Evolutionary conservation across 2,329 filamentous ascomycete species (phyloP).

Genomic region (Biscogniauxia marginata): DNA sequence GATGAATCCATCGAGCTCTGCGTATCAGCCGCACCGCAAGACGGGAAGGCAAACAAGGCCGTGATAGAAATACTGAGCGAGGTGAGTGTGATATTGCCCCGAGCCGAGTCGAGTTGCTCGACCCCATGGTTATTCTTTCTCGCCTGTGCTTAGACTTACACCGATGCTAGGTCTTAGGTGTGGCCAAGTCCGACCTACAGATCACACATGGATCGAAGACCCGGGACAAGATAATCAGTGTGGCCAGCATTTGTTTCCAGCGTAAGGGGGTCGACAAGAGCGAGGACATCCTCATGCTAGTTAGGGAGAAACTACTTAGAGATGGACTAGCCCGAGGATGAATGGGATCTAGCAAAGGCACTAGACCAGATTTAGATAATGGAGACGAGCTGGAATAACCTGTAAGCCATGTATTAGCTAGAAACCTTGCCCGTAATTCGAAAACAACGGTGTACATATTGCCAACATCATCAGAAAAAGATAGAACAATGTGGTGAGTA

Average conservation of each 20-base stretch:
- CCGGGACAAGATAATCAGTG: constrained; percentile 58
- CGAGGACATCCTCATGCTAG: constrained; percentile 20
- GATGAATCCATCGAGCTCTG: constrained; percentile 61
- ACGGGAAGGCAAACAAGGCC: constrained; percentile 69
- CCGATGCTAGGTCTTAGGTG: constrained; percentile 48
- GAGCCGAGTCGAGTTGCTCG: too few species aligned
- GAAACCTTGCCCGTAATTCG: not conserved
- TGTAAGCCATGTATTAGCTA: not conserved
- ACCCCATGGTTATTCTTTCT: not conserved
- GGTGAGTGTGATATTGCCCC: constrained; percentile 35
- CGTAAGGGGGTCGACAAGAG: constrained; percentile 14
- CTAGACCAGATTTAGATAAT: not conserved
- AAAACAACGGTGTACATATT: not conserved
- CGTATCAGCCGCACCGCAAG: constrained; percentile 62
- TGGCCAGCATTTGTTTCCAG: constrained; percentile 26
- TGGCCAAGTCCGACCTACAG: constrained; percentile 63
- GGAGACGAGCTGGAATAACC: not conserved
- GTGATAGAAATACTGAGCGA: constrained; percentile 62
- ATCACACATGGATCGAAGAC: constrained; percentile 64
- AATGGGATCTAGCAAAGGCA: not conserved
- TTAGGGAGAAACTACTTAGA: constrained; percentile 23
- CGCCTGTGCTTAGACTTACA: not conserved
- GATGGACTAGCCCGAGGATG: not conserved
- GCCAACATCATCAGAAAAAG: constrained; percentile 25
- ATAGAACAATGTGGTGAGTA: constrained; percentile 36